These are phyloP conservation scores for Prunus mongolica DNA, from an alignment of 306 rosid genomes.

Conservation along the genomic window DNA sequence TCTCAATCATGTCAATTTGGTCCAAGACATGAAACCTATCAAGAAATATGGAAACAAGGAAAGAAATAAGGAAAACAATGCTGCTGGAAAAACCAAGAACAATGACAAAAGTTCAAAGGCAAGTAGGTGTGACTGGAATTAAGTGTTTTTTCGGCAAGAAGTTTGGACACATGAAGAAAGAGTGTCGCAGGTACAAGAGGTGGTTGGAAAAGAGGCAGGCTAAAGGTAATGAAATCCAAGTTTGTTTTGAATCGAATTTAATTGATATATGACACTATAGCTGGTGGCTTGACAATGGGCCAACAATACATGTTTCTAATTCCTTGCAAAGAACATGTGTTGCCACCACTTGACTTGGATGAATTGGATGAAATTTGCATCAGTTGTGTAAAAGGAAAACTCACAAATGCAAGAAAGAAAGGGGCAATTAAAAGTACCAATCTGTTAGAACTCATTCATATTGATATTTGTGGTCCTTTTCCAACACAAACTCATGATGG, in stretches of 20 bases:
- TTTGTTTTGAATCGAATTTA: background rate
- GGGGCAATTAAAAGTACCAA: background rate
- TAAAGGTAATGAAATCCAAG: background rate
- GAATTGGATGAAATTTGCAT: background rate
- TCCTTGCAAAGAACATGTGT: background rate
- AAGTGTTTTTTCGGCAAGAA: background rate
- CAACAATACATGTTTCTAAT: too few relatives aligned
- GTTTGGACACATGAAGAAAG: background rate
- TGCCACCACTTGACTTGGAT: background rate
- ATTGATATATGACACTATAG: too few relatives aligned
- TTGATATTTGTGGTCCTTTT: background rate
- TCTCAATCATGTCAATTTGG: too few relatives aligned
- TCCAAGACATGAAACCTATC: too few relatives aligned
- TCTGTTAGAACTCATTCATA: background rate
- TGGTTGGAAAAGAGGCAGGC: background rate
- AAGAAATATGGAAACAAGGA: too few relatives aligned
- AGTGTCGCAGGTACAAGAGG: background rate
- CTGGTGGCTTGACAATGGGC: too few relatives aligned
- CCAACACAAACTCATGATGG: background rate
- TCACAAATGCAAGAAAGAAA: background rate
- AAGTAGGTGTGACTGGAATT: too few relatives aligned
- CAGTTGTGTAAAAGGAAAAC: background rate
- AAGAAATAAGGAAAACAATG: too few relatives aligned
- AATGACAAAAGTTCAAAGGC: too few relatives aligned
- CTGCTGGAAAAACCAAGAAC: too few relatives aligned